Evolutionary conservation across 305 asterid genomes (phyloP), one percentile per base, ranked within the genome.

Genomic region (Fraxinus baroniana): DNA sequence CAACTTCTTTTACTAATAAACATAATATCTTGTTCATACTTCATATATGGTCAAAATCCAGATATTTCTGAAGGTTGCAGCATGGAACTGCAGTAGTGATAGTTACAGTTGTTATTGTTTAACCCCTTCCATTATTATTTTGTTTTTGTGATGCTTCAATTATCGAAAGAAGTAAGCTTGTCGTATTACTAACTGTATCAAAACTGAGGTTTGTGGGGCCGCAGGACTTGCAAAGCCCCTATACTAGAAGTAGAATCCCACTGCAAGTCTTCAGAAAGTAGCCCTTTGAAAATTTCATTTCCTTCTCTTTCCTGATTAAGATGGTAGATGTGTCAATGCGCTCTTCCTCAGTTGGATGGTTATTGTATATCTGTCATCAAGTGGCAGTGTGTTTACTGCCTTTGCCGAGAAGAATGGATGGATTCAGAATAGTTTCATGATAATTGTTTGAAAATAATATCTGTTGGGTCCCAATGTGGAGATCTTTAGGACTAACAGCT

Each of bases 401-500:
- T 79, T 32, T 83, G 15, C 52, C 10, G 39, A 75, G 77, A 55
- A 78, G 33, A 78, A 79, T 77, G 72, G 81, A 49, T 73, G 72
- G 46, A 62, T 57, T 80, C 66, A 72, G 79, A 76, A 30, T 60
- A 77, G 81, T 62, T 82, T 71, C 72, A 79, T 20, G 20, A 44
- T 79, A 64, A 76, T 49, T 78, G 30, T 80, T 84, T 76, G 72
- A 78, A 76, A 20, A 36, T 20, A 12, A 52, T 76, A 60, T 33
- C 37, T 57, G 17, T 79, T 64, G 49, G 26, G 74, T 55, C 84
- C 74, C 76, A 9, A 13, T 55, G 78, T 60, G 81, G 64, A 60
- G 33, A 55, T 83, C 74, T 78, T 71, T 77, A 41, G 84, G 46
- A 52, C 87, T 80, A 55, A 80, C 81, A 77, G 74, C 49, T 30